A percentile compares a stretch with the other conserved stretches of the same genome.
These are phyloP conservation scores for Backusella australiensis DNA, from an alignment of 192 early-diverging fungal species.

Conservation along the genomic window DNA sequence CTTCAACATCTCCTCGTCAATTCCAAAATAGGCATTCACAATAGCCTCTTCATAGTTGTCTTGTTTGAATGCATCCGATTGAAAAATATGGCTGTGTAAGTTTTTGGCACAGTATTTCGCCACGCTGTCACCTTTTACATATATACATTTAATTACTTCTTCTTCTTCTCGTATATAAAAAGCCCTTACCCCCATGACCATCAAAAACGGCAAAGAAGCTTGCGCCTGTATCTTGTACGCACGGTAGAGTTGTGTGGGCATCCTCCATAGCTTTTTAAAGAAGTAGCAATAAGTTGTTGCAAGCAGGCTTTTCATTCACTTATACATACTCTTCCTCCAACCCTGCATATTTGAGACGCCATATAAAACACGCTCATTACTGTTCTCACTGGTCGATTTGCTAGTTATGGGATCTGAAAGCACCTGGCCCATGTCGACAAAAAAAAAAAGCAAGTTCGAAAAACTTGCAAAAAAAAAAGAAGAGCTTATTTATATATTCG, in stretches of 20 bases:
- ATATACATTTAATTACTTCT: neutral
- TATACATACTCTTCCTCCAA: conserved; percentile 79
- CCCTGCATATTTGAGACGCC: conserved; percentile 95
- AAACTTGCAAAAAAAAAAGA: neutral
- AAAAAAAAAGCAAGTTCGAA: neutral
- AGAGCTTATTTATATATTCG: neutral
- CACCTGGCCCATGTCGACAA: conserved; percentile 83
- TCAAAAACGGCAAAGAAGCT: conserved; percentile 97
- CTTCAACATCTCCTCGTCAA: conserved; percentile 72
- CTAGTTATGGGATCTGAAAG: conserved; percentile 89
- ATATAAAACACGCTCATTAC: conserved; percentile 78
- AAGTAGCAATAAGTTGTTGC: no score
- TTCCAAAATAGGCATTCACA: conserved; percentile 76
- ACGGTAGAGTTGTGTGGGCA: conserved; percentile 90
- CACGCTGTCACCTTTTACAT: conserved; percentile 55
- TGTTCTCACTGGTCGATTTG: conserved; percentile 76
- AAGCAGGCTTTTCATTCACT: neutral
- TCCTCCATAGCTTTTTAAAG: conserved; percentile 86
- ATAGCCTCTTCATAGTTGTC: conserved; percentile 73
- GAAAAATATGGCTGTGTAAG: conserved; percentile 71
- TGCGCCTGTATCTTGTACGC: conserved; percentile 55
- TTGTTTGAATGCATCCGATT: conserved; percentile 58
- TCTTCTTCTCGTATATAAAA: neutral
- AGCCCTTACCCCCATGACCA: conserved; percentile 81
- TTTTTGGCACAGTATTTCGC: conserved; percentile 81